phyloP scores from a whole-genome alignment of 1,284 basidiomycete genomes.

The Uromyces viciae-fabae region DNA sequence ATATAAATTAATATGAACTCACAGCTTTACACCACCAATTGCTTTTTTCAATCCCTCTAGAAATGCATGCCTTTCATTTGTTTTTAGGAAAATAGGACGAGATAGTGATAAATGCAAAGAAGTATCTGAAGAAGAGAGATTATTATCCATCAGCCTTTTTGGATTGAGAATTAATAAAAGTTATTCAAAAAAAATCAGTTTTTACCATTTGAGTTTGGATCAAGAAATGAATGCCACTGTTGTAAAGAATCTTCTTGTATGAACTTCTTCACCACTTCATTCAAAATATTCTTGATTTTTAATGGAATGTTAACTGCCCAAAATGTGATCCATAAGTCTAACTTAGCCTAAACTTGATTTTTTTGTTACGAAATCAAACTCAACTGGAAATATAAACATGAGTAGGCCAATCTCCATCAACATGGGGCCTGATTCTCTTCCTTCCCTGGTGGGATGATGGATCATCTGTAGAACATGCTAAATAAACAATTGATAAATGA shows the following conservation, averaged over 20 bases:
- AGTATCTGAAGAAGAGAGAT: not conserved
- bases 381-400: constrained; percentile 64
- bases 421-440: constrained; percentile 66
- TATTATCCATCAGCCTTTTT: not conserved
- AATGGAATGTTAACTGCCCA: not conserved
- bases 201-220: not conserved
- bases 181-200: not conserved
- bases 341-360: not conserved
- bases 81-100: not conserved
- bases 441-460: constrained; percentile 73
- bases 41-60: not conserved
- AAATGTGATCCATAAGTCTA: not conserved
- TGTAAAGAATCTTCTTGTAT: not conserved
- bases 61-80: not conserved
- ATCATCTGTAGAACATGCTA: constrained; percentile 52
- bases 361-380: constrained; percentile 21
- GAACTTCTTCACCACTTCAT: not conserved
- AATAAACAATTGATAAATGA: constrained; percentile 57
- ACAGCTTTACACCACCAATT: not conserved
- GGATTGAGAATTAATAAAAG: not conserved
- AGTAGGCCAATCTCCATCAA: constrained; percentile 72
- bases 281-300: not conserved
- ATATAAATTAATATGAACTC: not conserved
- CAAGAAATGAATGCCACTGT: not conserved
- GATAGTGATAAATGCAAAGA: not conserved